phyloP scores from a whole-genome alignment of 2,329 filamentous ascomycete genomes.

The Dothideomycetes sp. region DNA sequence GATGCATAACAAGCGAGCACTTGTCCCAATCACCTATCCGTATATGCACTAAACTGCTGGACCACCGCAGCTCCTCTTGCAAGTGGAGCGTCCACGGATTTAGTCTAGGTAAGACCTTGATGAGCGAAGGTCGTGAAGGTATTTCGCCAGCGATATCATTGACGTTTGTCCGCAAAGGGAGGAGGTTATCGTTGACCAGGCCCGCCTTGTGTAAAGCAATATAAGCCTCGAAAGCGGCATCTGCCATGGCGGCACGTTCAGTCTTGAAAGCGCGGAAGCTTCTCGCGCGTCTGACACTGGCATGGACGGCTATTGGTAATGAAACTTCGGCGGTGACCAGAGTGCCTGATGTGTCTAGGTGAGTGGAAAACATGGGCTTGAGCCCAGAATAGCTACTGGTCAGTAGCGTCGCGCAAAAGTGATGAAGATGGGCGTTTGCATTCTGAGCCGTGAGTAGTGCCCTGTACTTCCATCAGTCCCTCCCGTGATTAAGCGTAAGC shows the following conservation, averaged over 20 bases:
- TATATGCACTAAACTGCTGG: constrained; percentile 2
- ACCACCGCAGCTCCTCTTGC: neutral
- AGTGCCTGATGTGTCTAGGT: constrained; percentile 22
- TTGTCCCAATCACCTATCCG: neutral
- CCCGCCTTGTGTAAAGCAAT: constrained; percentile 55
- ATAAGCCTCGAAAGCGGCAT: constrained; percentile 77
- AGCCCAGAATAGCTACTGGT: constrained; percentile 49
- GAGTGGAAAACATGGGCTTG: constrained; percentile 54
- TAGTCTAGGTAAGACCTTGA: constrained; percentile 10
- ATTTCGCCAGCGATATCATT: constrained; percentile 8
- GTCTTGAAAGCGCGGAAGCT: constrained; percentile 58
- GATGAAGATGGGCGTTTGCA: constrained; percentile 64
- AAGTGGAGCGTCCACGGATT: constrained; percentile 3
- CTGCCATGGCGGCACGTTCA: constrained; percentile 62
- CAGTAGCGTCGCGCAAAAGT: constrained; percentile 62
- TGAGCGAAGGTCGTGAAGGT: constrained; percentile 14
- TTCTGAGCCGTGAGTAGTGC: constrained; percentile 63
- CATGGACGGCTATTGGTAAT: constrained; percentile 61
- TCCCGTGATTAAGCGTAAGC: neutral
- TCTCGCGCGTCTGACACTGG: constrained; percentile 13
- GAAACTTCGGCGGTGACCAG: constrained; percentile 49
- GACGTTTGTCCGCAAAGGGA: constrained; percentile 40
- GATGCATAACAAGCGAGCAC: constrained; percentile 12
- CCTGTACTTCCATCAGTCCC: constrained; percentile 23
- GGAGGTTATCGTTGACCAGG: constrained; percentile 65